Evolutionary conservation across 306 rosid species (phyloP).

Genomic region (Elaeagnus macrophylla): DNA sequence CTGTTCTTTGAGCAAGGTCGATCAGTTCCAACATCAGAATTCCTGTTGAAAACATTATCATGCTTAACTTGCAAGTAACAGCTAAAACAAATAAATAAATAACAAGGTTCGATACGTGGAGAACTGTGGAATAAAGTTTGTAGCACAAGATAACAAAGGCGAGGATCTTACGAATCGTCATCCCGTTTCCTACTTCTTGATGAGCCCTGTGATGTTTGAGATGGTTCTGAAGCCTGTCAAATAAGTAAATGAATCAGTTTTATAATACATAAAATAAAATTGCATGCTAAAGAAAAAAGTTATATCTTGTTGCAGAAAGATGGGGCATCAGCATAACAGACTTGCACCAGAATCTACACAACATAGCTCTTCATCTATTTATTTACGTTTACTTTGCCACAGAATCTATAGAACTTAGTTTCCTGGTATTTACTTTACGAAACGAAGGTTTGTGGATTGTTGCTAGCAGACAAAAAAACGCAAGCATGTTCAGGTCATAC

Average conservation of each 20-base stretch:
- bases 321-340: background rate
- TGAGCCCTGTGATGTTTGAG: slow-evolving; percentile 13
- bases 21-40: slow-evolving; percentile 5
- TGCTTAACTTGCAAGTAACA: background rate
- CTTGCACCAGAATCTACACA: too few relatives aligned
- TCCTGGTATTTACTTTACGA: too few relatives aligned
- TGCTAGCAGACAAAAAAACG: background rate
- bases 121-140: background rate
- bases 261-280: background rate
- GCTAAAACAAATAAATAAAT: too few relatives aligned
- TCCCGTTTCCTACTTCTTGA: slow-evolving; percentile 27
- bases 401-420: too few relatives aligned
- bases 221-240: slow-evolving; percentile 28
- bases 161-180: slow-evolving; percentile 23
- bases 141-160: background rate
- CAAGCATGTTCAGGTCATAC: background rate
- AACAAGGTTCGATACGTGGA: background rate
- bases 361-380: too few relatives aligned
- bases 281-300: background rate
- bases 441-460: background rate
- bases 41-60: slow-evolving; percentile 14
- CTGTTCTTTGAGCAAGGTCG: slow-evolving; percentile 23
- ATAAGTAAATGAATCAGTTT: slow-evolving; percentile 1
- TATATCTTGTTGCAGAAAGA: background rate
- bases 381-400: too few relatives aligned